These are phyloP conservation scores for Exophiala xenobiotica DNA, from an alignment of 2,329 filamentous ascomycete genomes.

Conservation along the genomic window DNA sequence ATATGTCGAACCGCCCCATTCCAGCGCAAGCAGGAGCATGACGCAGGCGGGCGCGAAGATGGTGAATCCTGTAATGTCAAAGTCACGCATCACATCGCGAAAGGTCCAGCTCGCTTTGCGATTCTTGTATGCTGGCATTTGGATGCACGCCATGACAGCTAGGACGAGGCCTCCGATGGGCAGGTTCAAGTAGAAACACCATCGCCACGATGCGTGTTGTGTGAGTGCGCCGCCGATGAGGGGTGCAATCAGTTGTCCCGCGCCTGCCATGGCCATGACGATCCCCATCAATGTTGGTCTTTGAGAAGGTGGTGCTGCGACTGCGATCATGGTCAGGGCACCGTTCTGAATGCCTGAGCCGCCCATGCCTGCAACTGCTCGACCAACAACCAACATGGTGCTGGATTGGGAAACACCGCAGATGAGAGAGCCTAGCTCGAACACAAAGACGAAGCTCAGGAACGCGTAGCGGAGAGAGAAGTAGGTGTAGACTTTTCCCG, in stretches of 20 bases:
- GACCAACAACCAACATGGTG: conserved; percentile 35
- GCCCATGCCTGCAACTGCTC: conserved; percentile 38
- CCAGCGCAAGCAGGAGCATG: conserved; percentile 31
- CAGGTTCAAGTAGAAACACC: conserved; percentile 46
- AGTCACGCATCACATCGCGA: conserved; percentile 17
- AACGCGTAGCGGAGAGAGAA: conserved; percentile 38
- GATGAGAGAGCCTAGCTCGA: conserved; percentile 37
- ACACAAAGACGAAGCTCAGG: conserved; percentile 33
- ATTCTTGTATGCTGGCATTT: conserved; percentile 34
- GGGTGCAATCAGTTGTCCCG: conserved; percentile 43
- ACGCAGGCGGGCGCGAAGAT: conserved; percentile 30
- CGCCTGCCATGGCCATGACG: conserved; percentile 35
- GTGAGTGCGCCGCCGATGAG: conserved; percentile 46
- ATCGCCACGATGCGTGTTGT: conserved; percentile 36
- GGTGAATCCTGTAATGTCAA: conserved; percentile 31
- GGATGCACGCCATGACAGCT: conserved; percentile 36
- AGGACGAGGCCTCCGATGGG: conserved; percentile 42
- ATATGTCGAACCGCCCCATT: conserved; percentile 31
- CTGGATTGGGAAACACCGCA: conserved; percentile 34
- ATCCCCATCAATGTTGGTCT: conserved; percentile 38
- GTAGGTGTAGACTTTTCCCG: conserved; percentile 50
- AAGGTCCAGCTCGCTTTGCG: conserved; percentile 16
- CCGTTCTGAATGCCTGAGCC: conserved; percentile 40
- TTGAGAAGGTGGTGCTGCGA: conserved; percentile 35
- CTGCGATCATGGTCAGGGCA: conserved; percentile 42